Conservation (phyloP, 768 basidiomycete genomes). For the Boletus speciosus region DNA sequence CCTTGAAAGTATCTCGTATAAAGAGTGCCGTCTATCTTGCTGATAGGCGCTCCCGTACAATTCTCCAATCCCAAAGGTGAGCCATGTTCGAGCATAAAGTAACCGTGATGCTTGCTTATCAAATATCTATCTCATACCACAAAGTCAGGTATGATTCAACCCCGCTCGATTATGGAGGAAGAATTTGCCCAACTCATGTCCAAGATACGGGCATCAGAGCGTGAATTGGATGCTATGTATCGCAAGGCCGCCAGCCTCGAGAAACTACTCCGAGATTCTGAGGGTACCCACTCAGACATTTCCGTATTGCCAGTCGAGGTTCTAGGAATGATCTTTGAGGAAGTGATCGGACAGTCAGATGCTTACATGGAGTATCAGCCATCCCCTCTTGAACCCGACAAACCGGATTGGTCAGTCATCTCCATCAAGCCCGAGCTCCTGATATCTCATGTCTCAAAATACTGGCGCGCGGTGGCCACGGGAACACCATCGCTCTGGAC, state of each 20-base stretch:
- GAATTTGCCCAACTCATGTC: conserved; percentile 20
- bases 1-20: conserved; percentile 13
- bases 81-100: not conserved
- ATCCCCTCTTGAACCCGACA: not conserved
- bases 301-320: conserved; percentile 28
- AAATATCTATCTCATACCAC: not conserved
- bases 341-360: conserved; percentile 10
- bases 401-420: conserved; percentile 5
- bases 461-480: conserved; percentile 41
- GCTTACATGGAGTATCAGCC: not conserved
- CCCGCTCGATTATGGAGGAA: conserved; percentile 4
- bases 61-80: conserved; percentile 8
- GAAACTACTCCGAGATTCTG: conserved; percentile 2
- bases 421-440: conserved; percentile 28
- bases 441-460: conserved; percentile 39
- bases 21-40: not conserved
- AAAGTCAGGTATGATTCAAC: conserved; percentile 11
- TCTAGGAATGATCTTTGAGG: conserved; percentile 25
- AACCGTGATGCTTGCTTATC: not conserved
- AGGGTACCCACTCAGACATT: not conserved
- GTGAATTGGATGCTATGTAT: conserved; percentile 18
- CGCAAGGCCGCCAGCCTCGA: conserved; percentile 14
- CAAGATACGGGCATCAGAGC: conserved; percentile 18
- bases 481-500: conserved; percentile 42
- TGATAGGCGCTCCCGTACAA: not conserved